Evolutionary conservation across 148 eudicot genomes (phyloP).

Genomic region (Chenopodium formosanum): DNA sequence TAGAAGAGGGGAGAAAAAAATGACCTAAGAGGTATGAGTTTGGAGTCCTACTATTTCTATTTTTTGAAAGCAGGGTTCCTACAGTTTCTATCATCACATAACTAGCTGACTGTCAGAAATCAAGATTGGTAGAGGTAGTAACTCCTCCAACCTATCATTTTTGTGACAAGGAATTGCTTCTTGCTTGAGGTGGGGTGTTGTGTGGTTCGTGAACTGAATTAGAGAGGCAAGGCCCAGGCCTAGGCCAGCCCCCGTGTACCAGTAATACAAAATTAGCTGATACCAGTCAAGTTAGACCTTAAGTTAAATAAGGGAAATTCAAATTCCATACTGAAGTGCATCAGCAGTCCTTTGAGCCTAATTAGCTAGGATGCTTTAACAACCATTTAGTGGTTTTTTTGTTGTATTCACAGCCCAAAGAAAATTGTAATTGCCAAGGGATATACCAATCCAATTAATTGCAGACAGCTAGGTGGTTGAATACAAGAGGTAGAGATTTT

Average conservation of each 20-base stretch:
- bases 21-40: neutral
- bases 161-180: neutral
- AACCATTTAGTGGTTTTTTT: no score
- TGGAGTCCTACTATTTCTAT: neutral
- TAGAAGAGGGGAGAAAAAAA: neutral
- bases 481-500: no score
- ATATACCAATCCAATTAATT: no score
- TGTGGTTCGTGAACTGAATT: neutral
- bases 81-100: neutral
- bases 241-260: neutral
- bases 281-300: neutral
- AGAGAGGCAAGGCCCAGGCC: neutral
- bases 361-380: neutral
- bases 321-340: neutral
- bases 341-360: constrained; percentile 11
- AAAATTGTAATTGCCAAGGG: no score
- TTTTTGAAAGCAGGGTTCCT: neutral
- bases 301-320: neutral
- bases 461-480: no score
- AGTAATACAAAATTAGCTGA: neutral
- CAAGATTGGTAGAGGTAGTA: neutral
- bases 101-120: neutral
- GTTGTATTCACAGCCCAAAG: no score
- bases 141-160: neutral
- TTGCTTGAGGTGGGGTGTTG: neutral